Evolutionary conservation across 164 flowering plant genomes (phyloP).

Genomic region (Magnolia changhungtana): DNA sequence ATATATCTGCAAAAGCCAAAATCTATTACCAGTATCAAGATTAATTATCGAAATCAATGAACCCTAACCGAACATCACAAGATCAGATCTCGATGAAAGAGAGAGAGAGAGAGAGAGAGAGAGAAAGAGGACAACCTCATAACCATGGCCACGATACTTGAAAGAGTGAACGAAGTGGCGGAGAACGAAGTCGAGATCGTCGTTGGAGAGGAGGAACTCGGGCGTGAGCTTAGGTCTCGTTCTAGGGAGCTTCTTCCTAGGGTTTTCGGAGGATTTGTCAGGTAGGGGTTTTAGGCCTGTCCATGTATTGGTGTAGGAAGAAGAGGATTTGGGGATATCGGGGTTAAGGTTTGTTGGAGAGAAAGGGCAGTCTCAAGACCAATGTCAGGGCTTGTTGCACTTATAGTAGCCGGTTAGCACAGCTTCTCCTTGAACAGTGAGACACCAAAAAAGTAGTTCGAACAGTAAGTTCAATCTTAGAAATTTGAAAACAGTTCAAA

Average conservation of each 20-base stretch:
- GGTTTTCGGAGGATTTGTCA: slow-evolving; percentile 31
- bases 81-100: neutral
- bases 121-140: slow-evolving; percentile 48
- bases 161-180: slow-evolving; percentile 74
- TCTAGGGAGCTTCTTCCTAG: slow-evolving; percentile 46
- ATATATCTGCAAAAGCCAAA: too few species aligned
- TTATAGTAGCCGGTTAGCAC: slow-evolving; percentile 88
- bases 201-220: slow-evolving; percentile 68
- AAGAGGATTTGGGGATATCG: slow-evolving; percentile 10
- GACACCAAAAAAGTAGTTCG: too few species aligned
- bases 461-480: too few species aligned
- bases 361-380: slow-evolving; percentile 92
- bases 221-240: slow-evolving; percentile 80
- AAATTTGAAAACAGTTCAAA: too few species aligned
- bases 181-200: slow-evolving; percentile 81
- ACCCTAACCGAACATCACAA: too few species aligned
- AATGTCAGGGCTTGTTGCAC: slow-evolving; percentile 96
- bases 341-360: slow-evolving; percentile 26
- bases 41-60: too few species aligned
- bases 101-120: slow-evolving; percentile 2
- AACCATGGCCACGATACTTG: slow-evolving; percentile 79
- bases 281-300: slow-evolving; percentile 6
- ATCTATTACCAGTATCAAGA: too few species aligned
- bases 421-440: slow-evolving; percentile 23
- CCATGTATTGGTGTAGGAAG: neutral